Evolutionary conservation across 1,284 basidiomycete species (phyloP).

Genomic region (Sporisorium scitamineum): DNA sequence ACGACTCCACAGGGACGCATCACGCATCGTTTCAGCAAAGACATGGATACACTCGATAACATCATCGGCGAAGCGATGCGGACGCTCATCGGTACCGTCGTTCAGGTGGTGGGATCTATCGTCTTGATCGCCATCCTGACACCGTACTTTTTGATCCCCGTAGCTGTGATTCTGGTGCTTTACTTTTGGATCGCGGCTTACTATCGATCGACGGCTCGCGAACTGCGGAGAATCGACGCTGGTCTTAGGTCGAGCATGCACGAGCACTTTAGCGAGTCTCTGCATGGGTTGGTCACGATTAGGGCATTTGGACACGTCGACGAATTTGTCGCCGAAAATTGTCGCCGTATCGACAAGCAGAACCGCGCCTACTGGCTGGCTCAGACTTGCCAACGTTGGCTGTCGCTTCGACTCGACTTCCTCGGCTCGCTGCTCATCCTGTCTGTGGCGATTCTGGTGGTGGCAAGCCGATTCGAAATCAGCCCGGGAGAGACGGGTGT

Average conservation of each 20-base stretch:
- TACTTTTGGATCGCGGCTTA: slow-evolving; percentile 63
- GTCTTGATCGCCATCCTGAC: slow-evolving; percentile 81
- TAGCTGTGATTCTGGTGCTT: slow-evolving; percentile 77
- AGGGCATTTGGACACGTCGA: slow-evolving; percentile 39
- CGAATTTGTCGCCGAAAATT: slow-evolving; percentile 33
- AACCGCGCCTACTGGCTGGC: slow-evolving; percentile 55
- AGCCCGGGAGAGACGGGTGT: slow-evolving; percentile 83
- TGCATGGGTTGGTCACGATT: slow-evolving; percentile 41
- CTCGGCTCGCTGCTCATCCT: slow-evolving; percentile 78
- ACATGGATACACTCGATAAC: slow-evolving; percentile 69
- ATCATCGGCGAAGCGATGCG: slow-evolving; percentile 77
- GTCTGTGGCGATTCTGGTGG: slow-evolving; percentile 80
- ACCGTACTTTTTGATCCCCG: slow-evolving; percentile 79
- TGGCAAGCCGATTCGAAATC: slow-evolving; percentile 79
- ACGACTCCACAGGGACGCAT: slow-evolving; percentile 54
- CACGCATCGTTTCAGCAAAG: slow-evolving; percentile 55
- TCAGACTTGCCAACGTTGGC: slow-evolving; percentile 51
- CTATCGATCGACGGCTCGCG: slow-evolving; percentile 40
- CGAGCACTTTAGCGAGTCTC: slow-evolving; percentile 49
- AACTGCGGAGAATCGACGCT: slow-evolving; percentile 40
- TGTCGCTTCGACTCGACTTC: slow-evolving; percentile 81
- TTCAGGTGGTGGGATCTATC: slow-evolving; percentile 79
- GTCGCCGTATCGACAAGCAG: slow-evolving; percentile 34
- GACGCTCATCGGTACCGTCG: slow-evolving; percentile 78
- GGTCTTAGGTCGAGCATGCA: slow-evolving; percentile 47